Base-by-base conservation (phyloP, 495 filamentous ascomycete genomes). In the Neohortaea acidophila region DNA sequence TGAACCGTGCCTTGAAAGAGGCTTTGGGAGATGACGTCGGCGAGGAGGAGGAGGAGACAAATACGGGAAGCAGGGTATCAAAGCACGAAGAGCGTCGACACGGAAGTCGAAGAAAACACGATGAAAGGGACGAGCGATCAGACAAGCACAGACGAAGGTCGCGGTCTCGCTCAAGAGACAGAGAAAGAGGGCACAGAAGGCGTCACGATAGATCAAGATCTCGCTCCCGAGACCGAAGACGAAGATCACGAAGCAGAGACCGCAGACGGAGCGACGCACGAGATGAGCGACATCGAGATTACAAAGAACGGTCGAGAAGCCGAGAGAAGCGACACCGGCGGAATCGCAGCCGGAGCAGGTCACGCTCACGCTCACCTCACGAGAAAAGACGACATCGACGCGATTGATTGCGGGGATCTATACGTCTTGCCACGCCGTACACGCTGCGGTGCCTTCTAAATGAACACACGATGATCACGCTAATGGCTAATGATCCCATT, bases 1-100 rank as follows among this genome's bases (percentile, higher is more conserved):
- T 51, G 0, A 45, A 56, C 38, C 39, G 40, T 22, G 58, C 54
- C 12, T 30, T 59, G 17, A 52, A 38, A 14, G 51, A 54, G 38
- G 49, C 39, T 8, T 44, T 49, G 23, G 49, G 14, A 6, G 51
- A 47, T 6, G 39, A 44, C 8, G 51, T 53, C 13, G 42, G 44
- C 22, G 36, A 10, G 13, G 45, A 46, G 19, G 37, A 21, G 17
- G 45, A 41, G 36, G 51, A 52, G 44, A 44, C 11, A 36, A 24
- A 7, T 42, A 30, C 9, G 36, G 12, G 33, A 43, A 9, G 7
- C 43, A 25, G 21, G 24, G n/a, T 27, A 23, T n/a, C 14, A 25
- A 39, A 32, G 27, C 14, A n/a, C 21, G 17, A 11, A 21, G 32
- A 15, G 20, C 23, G 36, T 27, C 15, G 23, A 10, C 24, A 37